Evolutionary conservation across 2,329 filamentous ascomycete genomes (phyloP), one percentile per base, ranked within the genome.

Genomic region (Orbilia quercus): DNA sequence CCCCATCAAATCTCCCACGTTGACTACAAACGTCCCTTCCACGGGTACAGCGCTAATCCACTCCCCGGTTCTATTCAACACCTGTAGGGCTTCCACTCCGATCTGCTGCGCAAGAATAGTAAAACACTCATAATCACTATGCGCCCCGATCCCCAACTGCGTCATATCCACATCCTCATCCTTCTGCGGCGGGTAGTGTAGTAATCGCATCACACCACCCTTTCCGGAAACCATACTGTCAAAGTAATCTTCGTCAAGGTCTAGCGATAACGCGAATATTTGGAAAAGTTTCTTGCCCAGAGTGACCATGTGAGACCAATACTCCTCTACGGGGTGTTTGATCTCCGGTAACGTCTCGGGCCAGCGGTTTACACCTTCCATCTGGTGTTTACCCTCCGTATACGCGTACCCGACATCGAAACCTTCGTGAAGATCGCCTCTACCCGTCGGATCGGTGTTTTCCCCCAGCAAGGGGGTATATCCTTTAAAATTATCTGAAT

Each of bases 1-100:
- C 80, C 84, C 83, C 73, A 85, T 77, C 59, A 82, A 84, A 75
- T 85, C 83, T 4, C 81, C 84, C 16, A 85, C 82, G 58, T 85
- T 85, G n/a, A 85, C 82, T 14, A 85, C 83, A 48, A 85, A 80
- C 0, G 83, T 80, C 0, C 80, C 82, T 0, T 80, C 79, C 0
- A 83, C 76, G 1, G 83, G 82, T 2, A 48, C 31, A 12, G 75
- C 73, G 28, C 55, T 34, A 9, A 73, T 60, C 69, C 69, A 73
- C 22, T 66, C 45, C n/a, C 73, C 60, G 20, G 45, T 55, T 18
- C 71, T 58, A 23, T 77, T 77, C 36, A 75, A 38, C 9, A 78
- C 76, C 59, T 78, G 76, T 20, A 78, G 64, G 20, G 75, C 76
- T 3, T 65, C 71, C 18, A 76, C 73, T 6, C 71, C 67, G 28